Evolutionary conservation across 495 filamentous ascomycete genomes (phyloP).

Genomic region (Immersiella caudata): DNA sequence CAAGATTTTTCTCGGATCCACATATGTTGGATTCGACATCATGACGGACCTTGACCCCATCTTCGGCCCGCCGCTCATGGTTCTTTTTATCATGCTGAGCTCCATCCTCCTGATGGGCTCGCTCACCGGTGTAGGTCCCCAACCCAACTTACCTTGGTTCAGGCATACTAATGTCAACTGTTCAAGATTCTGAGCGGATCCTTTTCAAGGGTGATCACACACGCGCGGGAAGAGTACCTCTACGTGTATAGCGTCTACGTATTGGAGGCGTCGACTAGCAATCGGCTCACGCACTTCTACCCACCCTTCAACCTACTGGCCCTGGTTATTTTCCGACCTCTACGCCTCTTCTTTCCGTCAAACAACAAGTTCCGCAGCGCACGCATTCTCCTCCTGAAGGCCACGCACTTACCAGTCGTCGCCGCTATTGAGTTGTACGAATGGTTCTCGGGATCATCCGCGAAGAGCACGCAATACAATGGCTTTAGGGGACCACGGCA

Average conservation of each 20-base stretch:
- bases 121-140: constrained; percentile 62
- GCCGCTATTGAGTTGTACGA: constrained; percentile 54
- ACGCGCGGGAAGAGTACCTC: constrained; percentile 80
- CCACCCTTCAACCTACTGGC: constrained; percentile 78
- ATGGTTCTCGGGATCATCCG: constrained; percentile 38
- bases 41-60: constrained; percentile 52
- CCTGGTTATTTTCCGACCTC: constrained; percentile 77
- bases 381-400: constrained; percentile 77
- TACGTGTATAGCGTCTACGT: constrained; percentile 79
- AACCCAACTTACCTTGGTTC: too few species aligned
- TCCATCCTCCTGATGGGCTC: constrained; percentile 92
- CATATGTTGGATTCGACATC: constrained; percentile 74
- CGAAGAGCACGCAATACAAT: constrained; percentile 41
- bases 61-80: constrained; percentile 70
- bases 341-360: constrained; percentile 74
- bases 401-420: constrained; percentile 59
- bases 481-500: constrained; percentile 35
- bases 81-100: constrained; percentile 82
- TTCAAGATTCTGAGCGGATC: too few species aligned
- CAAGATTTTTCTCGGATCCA: constrained; percentile 79
- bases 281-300: constrained; percentile 81
- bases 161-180: too few species aligned
- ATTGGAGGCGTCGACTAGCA: constrained; percentile 76
- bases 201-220: constrained; percentile 74
- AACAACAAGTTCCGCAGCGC: constrained; percentile 66